Base-by-base conservation (phyloP, 2,329 filamentous ascomycete genomes). In the Colletotrichum neosansevieriae region DNA sequence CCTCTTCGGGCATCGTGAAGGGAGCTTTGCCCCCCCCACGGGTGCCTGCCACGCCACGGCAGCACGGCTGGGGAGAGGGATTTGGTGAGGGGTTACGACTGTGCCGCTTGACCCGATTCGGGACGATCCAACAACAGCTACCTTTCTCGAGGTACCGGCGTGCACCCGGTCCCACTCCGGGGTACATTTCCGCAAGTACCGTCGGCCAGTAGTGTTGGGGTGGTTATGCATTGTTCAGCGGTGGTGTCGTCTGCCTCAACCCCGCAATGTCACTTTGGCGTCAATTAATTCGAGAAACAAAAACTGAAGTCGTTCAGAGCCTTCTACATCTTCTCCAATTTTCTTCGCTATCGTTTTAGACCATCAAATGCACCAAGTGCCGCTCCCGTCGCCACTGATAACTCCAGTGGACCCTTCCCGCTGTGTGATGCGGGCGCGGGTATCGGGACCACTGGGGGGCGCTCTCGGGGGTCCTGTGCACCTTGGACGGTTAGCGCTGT, bases 361-460 rank as follows among this genome's bases (percentile, higher is more conserved):
- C 29, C 29, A 29, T 9, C 29, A 29, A 29, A 29, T 29, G 7
- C 29, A 3, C 29, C 29, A 29, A 9, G 6, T 29, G 29, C 29
- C 2, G 29, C 29, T 29, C 29, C 29, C 6, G 6, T 29, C 4
- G 29, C 29, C 29, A 29, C 29, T 7, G 1, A 29, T 9, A 29
- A 15, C 9, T 38, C 5, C 13, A 38, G 36, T 38, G 36, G 36
- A 38, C 36, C 36, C 11, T 38, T 38, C 36, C 40, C n/a, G 51
- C 34, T 38, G 58, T 42, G 51, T n/a, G 49, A 36, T 53, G 51
- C 53, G 54, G 54, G 42, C 49, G 36, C 63, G 66, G 66, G 66
- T 68, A 68, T 68, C 66, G 66, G 63, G 51, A 36, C 61, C 65
- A 50, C 59, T 56, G 60, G n/a, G 65, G 61, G 54, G 54, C 61